phyloP scores from a whole-genome alignment of 805 yeast genomes.

The Hanseniaspora vineae region DNA sequence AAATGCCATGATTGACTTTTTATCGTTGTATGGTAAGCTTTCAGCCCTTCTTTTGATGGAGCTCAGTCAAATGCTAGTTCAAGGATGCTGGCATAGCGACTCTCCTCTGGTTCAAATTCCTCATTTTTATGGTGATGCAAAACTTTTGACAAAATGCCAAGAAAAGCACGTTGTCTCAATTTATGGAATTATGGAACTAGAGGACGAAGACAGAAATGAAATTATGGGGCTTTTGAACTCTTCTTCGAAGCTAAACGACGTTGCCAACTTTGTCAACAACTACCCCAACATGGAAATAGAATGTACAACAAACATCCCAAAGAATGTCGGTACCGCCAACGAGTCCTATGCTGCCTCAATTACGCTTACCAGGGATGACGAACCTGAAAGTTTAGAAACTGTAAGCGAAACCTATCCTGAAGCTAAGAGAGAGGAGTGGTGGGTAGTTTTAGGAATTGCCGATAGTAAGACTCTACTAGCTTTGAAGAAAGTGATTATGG shows the following conservation, averaged over 20 bases:
- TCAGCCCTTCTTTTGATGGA: constrained; percentile 79
- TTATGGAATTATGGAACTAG: constrained; percentile 62
- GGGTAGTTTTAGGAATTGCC: constrained; percentile 73
- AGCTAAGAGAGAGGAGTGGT: constrained; percentile 57
- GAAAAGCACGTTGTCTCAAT: constrained; percentile 51
- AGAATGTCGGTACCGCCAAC: constrained; percentile 31
- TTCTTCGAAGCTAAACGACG: constrained; percentile 35
- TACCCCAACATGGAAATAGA: constrained; percentile 76
- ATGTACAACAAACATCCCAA: constrained; percentile 33
- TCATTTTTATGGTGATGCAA: constrained; percentile 31
- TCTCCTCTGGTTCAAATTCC: constrained; percentile 77
- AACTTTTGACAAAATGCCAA: constrained; percentile 40
- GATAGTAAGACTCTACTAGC: constrained; percentile 51
- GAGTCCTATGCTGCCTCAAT: constrained; percentile 37
- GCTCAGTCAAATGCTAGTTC: constrained; percentile 74
- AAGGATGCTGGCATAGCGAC: constrained; percentile 75
- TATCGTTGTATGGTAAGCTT: constrained; percentile 69
- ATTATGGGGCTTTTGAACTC: constrained; percentile 42
- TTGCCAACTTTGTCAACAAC: constrained; percentile 80
- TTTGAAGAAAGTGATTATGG: constrained; percentile 48
- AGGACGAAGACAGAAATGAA: constrained; percentile 58
- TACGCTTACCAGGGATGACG: constrained; percentile 60
- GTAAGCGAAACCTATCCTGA: constrained; percentile 47
- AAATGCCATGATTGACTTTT: constrained; percentile 57
- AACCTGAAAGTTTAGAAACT: constrained; percentile 51